phyloP scores from a whole-genome alignment of 208 protist species.

The Tritrichomonas musculus region DNA sequence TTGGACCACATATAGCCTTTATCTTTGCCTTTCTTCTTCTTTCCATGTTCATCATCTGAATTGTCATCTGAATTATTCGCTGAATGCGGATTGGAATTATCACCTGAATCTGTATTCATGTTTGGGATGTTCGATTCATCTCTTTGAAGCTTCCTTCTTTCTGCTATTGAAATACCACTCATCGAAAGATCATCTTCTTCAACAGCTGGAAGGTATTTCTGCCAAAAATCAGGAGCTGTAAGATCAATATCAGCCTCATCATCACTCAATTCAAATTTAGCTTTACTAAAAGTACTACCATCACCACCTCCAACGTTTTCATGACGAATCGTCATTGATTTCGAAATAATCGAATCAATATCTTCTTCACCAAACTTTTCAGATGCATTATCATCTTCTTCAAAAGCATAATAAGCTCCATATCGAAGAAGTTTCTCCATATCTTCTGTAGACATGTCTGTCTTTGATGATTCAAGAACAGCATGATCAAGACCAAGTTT shows the following conservation, averaged over 20 bases:
- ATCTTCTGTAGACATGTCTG: constrained; percentile 32
- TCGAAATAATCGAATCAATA: constrained; percentile 24
- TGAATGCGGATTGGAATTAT: too few species aligned
- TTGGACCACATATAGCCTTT: not conserved
- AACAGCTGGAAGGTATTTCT: constrained; percentile 11
- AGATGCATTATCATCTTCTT: constrained; percentile 35
- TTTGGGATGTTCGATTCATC: not conserved
- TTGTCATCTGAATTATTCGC: too few species aligned
- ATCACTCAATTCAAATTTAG: not conserved
- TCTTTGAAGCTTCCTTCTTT: not conserved
- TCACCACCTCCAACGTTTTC: not conserved
- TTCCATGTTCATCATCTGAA: not conserved
- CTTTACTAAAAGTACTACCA: not conserved
- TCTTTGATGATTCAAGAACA: not conserved
- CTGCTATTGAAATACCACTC: not conserved
- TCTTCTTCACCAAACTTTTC: constrained; percentile 32
- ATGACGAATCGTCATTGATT: not conserved
- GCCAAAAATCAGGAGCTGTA: constrained; percentile 36
- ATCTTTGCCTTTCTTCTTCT: not conserved
- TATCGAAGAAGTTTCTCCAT: constrained; percentile 37
- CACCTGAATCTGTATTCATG: too few species aligned
- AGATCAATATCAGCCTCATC: not conserved
- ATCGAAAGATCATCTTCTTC: not conserved
- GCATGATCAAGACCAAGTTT: constrained; percentile 67
- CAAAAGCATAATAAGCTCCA: constrained; percentile 41